These are phyloP conservation scores for Tulasnella calospora DNA, from an alignment of 768 basidiomycete species.

Conservation along the genomic window DNA sequence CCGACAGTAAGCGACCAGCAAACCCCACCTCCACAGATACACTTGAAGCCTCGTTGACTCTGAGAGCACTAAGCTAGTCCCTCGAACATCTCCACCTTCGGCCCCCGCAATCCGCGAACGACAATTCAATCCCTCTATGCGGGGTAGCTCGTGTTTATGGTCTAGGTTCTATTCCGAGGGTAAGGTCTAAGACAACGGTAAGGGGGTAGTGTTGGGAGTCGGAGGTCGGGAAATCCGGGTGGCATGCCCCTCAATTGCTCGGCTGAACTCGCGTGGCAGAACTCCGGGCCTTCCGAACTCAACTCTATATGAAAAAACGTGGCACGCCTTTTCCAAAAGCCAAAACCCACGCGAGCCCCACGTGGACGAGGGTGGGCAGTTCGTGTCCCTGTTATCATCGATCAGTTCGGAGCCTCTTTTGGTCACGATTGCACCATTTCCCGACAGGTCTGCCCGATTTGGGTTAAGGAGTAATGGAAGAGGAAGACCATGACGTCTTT, in stretches of 20 bases:
- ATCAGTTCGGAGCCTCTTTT: background rate
- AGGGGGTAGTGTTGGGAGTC: background rate
- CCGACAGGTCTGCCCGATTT: background rate
- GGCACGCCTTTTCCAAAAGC: background rate
- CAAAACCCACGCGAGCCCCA: conserved; percentile 9
- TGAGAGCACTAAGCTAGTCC: background rate
- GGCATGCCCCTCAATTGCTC: background rate
- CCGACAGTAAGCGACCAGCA: background rate
- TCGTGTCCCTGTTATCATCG: background rate
- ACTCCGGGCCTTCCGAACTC: background rate
- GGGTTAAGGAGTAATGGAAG: conserved; percentile 3
- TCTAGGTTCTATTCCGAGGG: background rate
- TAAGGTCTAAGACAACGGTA: background rate
- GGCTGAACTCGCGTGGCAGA: conserved; percentile 11
- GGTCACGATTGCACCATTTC: background rate
- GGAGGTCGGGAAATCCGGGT: background rate
- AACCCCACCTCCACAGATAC: background rate
- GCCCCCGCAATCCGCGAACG: background rate
- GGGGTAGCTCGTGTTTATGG: background rate
- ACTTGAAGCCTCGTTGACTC: background rate
- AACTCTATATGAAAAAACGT: background rate
- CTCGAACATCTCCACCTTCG: background rate
- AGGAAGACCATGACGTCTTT: background rate
- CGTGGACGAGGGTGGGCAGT: background rate
- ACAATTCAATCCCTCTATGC: background rate